Evolutionary conservation across 257 asterid genomes (phyloP).

Genomic region (Solanum medicagineum): DNA sequence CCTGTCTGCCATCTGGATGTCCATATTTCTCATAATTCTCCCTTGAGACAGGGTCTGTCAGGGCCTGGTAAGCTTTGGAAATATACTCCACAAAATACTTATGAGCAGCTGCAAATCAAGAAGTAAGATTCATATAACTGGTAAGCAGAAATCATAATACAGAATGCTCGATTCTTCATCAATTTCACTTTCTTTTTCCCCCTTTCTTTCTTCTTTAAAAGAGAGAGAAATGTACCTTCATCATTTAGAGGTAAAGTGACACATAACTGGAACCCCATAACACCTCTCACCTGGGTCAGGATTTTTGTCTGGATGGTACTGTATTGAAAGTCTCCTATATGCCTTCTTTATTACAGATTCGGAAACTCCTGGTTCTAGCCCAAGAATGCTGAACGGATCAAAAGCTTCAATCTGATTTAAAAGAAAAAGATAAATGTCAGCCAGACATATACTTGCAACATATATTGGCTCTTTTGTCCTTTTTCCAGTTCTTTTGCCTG

Average conservation of each 20-base stretch:
- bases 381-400: conserved; percentile 92
- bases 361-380: conserved; percentile 78
- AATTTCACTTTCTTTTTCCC: not conserved
- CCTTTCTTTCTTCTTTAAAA: not conserved
- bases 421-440: not conserved
- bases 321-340: conserved; percentile 84
- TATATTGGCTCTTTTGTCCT: not conserved
- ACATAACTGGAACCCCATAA: not conserved
- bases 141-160: not conserved
- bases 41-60: conserved; percentile 88
- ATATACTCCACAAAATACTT: conserved; percentile 81
- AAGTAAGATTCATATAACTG: conserved; percentile 3
- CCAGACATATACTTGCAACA: not conserved
- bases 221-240: not conserved
- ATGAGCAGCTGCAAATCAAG: conserved; percentile 60
- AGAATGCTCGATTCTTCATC: not conserved
- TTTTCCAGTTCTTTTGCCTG: not conserved
- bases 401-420: conserved; percentile 60
- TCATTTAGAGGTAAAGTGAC: not conserved
- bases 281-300: conserved; percentile 75
- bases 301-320: conserved; percentile 95
- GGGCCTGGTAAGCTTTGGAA: conserved; percentile 93
- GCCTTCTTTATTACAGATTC: conserved; percentile 87
- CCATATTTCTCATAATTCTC: conserved; percentile 94
- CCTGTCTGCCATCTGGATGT: conserved; percentile 99